Conservation (phyloP, 495 filamentous ascomycete species). For the Talaromyces liani region DNA sequence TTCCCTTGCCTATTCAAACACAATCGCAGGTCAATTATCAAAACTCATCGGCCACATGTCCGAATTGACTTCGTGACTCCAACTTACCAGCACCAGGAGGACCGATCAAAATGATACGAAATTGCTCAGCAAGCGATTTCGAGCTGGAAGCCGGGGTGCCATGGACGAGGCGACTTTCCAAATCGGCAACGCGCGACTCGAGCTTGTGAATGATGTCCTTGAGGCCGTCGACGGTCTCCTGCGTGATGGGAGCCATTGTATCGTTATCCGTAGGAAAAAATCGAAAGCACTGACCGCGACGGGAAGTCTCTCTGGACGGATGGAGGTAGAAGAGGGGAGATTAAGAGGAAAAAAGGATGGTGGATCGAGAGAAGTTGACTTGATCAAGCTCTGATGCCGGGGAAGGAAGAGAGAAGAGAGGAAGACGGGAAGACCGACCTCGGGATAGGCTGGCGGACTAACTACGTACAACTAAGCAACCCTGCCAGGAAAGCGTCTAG, state of each 20-base stretch:
- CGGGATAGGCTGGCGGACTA: conserved; percentile 10
- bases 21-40: conserved; percentile 12
- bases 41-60: conserved; percentile 3
- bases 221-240: conserved; percentile 65
- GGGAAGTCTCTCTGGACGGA: conserved; percentile 11
- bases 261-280: conserved; percentile 6
- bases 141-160: conserved; percentile 40
- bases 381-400: conserved; percentile 13
- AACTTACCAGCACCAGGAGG: conserved; percentile 87
- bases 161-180: conserved; percentile 59
- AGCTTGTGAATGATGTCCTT: conserved; percentile 74
- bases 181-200: conserved; percentile 70
- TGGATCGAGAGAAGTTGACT: conserved; percentile 4
- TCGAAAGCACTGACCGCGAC: conserved; percentile 26
- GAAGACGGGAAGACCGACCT: conserved; percentile 18
- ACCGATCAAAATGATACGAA: conserved; percentile 96
- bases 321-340: conserved; percentile 16
- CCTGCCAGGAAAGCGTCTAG: neutral
- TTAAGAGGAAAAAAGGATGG: conserved; percentile 12
- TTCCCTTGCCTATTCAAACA: conserved; percentile 78
- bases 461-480: neutral
- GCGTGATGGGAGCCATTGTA: conserved; percentile 78
- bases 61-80: neutral
- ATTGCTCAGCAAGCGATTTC: conserved; percentile 44
- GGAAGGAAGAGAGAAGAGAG: conserved; percentile 23